phyloP scores from a whole-genome alignment of 164 flowering plant genomes.

The Nymphaea colorata region DNA sequence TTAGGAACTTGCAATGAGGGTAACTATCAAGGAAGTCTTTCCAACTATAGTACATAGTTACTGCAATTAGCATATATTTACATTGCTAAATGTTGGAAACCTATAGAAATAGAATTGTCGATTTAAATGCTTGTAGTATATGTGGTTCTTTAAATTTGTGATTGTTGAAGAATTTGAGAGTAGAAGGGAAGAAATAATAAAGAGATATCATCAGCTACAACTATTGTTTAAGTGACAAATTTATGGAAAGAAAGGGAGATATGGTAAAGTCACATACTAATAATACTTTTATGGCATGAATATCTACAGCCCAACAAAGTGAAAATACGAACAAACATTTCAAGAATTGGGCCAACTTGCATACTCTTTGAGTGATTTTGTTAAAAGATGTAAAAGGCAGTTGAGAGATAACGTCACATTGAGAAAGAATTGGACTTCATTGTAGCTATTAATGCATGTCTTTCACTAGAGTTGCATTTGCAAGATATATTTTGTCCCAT shows the following conservation, averaged over 20 bases:
- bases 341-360: background rate
- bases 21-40: conserved; percentile 6
- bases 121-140: background rate
- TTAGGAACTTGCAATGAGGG: conserved; percentile 1
- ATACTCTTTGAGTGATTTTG: background rate
- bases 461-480: background rate
- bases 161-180: conserved; percentile 6
- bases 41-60: conserved; percentile 3
- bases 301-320: background rate
- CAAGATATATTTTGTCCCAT: background rate
- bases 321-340: conserved; percentile 2
- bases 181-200: background rate
- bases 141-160: background rate
- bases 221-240: conserved; percentile 3
- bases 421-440: no score
- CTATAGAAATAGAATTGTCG: background rate
- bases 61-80: conserved; percentile 1
- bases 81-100: conserved; percentile 1
- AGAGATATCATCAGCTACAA: background rate
- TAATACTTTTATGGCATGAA: conserved; percentile 6
- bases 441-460: background rate
- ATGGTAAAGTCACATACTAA: conserved; percentile 1
- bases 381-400: background rate
- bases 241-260: background rate
- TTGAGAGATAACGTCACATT: background rate